These are phyloP conservation scores for Penicillium robsamsonii DNA, from an alignment of 495 filamentous ascomycete species.

Conservation along the genomic window DNA sequence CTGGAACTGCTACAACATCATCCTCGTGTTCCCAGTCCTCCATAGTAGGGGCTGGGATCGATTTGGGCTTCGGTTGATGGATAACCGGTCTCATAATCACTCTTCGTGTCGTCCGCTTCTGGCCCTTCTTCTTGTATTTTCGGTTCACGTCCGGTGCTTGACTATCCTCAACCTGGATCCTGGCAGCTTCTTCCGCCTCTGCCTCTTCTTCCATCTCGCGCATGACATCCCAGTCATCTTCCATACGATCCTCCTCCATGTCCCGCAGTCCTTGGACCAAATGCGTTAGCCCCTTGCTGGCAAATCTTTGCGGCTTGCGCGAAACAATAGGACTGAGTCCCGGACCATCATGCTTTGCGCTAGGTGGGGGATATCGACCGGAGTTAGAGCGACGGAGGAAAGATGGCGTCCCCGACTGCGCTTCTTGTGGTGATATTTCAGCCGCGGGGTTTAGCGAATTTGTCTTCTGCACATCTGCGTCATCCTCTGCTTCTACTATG, in stretches of 20 bases:
- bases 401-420: slow-evolving; percentile 58
- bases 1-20: slow-evolving; percentile 32
- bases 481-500: slow-evolving; percentile 36
- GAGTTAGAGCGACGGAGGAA: slow-evolving; percentile 64
- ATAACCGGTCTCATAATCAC: slow-evolving; percentile 68
- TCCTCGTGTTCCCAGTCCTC: slow-evolving; percentile 30
- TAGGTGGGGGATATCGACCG: slow-evolving; percentile 25
- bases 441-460: slow-evolving; percentile 15
- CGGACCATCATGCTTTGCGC: slow-evolving; percentile 9
- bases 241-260: slow-evolving; percentile 72
- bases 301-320: slow-evolving; percentile 60
- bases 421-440: slow-evolving; percentile 15
- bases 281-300: slow-evolving; percentile 71
- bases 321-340: slow-evolving; percentile 49
- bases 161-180: slow-evolving; percentile 61
- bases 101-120: slow-evolving; percentile 79
- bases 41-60: slow-evolving; percentile 23
- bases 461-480: slow-evolving; percentile 24
- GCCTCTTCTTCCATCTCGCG: slow-evolving; percentile 70
- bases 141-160: slow-evolving; percentile 56
- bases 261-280: slow-evolving; percentile 74
- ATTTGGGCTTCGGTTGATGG: slow-evolving; percentile 35
- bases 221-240: slow-evolving; percentile 81
- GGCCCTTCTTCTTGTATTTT: slow-evolving; percentile 86
- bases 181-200: slow-evolving; percentile 27